Percentiles rank a stretch among this genome's conserved stretches.
phyloP scores from a whole-genome alignment of 2,329 filamentous ascomycete genomes.

The Colletotrichum brevisporum region DNA sequence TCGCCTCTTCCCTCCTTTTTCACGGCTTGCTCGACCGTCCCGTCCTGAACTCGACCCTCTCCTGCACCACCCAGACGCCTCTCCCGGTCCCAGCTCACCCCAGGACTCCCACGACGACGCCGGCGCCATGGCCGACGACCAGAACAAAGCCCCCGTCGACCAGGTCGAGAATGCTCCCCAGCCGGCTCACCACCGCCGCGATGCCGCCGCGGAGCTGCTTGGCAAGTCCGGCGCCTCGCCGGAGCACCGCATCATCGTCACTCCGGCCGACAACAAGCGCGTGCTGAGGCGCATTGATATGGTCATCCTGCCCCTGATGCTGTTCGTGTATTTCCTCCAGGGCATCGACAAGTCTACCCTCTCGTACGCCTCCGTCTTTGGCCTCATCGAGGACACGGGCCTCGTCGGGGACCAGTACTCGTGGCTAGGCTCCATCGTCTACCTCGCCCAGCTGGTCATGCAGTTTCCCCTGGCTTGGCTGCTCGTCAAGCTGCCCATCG shows the following conservation, averaged over 20 bases:
- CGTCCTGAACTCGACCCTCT: constrained; percentile 4
- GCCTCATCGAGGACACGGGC: constrained; percentile 70
- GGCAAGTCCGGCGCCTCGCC: constrained; percentile 47
- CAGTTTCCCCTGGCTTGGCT: constrained; percentile 68
- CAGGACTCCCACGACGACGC: background rate
- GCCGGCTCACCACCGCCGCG: constrained; percentile 46
- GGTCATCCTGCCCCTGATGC: constrained; percentile 60
- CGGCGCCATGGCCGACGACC: constrained; percentile 29
- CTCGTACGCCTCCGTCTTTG: constrained; percentile 73
- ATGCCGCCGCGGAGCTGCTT: constrained; percentile 62
- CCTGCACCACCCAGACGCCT: background rate
- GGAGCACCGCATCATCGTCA: constrained; percentile 47
- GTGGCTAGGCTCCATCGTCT: constrained; percentile 74
- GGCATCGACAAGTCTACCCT: constrained; percentile 46
- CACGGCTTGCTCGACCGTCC: background rate
- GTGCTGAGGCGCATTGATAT: constrained; percentile 57
- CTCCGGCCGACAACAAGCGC: constrained; percentile 51
- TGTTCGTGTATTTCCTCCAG: constrained; percentile 75
- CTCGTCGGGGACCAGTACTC: constrained; percentile 71
- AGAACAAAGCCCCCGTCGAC: constrained; percentile 29
- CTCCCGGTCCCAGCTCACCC: background rate
- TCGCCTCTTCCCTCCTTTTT: constrained; percentile 10
- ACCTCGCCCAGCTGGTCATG: constrained; percentile 71
- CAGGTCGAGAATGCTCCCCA: constrained; percentile 30
- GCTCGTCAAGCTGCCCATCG: constrained; percentile 67